Base-by-base conservation (phyloP, 1,284 basidiomycete species). In the Bondarzewia mesenterica region DNA sequence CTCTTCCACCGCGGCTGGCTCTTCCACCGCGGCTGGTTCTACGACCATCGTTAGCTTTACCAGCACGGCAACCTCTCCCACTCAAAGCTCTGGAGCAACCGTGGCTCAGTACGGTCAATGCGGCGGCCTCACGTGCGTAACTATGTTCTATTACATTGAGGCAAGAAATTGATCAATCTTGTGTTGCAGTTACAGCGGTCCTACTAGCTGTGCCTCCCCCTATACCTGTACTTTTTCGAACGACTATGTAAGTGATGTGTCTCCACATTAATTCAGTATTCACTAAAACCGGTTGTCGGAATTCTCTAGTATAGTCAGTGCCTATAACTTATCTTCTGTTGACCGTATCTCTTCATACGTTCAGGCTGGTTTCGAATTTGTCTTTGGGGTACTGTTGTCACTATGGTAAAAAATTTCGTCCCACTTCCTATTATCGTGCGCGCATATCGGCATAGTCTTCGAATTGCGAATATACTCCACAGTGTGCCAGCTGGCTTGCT, bases 291-390 rank as follows among this genome's bases (percentile, higher is more conserved):
- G n/a, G 10, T 32, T 7, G 12, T 32, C n/a, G 12, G 29, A 10
- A 32, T 12, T 32, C n/a, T 7, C 22, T 52, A 69, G 70, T 70
- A 70, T 59, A 70, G 67, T 49, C 68, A 70, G 52, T 70, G 68
- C 52, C 44, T 69, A 43, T 67, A 54, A 58, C n/a, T n/a, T n/a
- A n/a, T n/a, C n/a, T n/a, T n/a, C n/a, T n/a, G n/a, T n/a, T n/a
- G n/a, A n/a, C n/a, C n/a, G n/a, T n/a, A n/a, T n/a, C n/a, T n/a
- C n/a, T n/a, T n/a, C n/a, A n/a, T n/a, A n/a, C n/a, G n/a, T n/a
- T n/a, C n/a, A n/a, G n/a, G n/a, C n/a, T n/a, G n/a, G n/a, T n/a
- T n/a, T n/a, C n/a, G n/a, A n/a, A n/a, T n/a, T n/a, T n/a, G n/a
- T n/a, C n/a, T n/a, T n/a, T n/a, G n/a, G n/a, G n/a, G n/a, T n/a